Percentiles rank a stretch among this genome's conserved stretches.
These are phyloP conservation scores for Phylloporus rhodoxanthus DNA, from an alignment of 768 basidiomycete species.

Conservation along the genomic window DNA sequence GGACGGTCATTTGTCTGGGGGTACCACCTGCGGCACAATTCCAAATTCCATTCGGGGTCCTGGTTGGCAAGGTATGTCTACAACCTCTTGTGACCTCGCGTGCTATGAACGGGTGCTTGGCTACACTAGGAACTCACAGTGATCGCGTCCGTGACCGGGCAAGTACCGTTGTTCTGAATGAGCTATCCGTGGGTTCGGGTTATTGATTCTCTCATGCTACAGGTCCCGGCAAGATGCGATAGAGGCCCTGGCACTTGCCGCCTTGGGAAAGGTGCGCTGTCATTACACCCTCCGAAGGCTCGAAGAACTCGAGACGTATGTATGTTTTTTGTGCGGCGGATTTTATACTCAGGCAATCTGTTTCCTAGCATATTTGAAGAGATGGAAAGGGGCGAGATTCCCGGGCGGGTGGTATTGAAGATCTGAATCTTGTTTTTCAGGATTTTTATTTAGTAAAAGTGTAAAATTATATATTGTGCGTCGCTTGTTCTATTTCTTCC, in stretches of 20 bases:
- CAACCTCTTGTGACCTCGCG: neutral
- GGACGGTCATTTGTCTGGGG: constrained; percentile 39
- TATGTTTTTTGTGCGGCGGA: neutral
- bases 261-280: constrained; percentile 31
- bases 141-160: constrained; percentile 18
- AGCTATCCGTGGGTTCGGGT: neutral
- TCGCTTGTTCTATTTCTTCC: neutral
- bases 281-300: constrained; percentile 22
- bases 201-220: neutral
- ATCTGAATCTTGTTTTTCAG: constrained; percentile 8
- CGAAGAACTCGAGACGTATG: constrained; percentile 26
- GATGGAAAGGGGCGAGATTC: constrained; percentile 13
- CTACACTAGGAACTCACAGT: constrained; percentile 18
- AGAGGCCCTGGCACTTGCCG: constrained; percentile 40
- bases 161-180: neutral
- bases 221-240: constrained; percentile 41
- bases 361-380: constrained; percentile 18
- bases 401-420: constrained; percentile 19
- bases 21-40: constrained; percentile 30
- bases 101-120: neutral
- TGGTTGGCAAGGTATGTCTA: constrained; percentile 23
- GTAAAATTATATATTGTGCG: neutral
- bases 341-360: neutral
- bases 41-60: constrained; percentile 27
- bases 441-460: neutral